A percentile compares a stretch with the other conserved stretches of the same genome.
phyloP scores from a whole-genome alignment of 2,329 filamentous ascomycete genomes.

The Tricladium varicosporioides region DNA sequence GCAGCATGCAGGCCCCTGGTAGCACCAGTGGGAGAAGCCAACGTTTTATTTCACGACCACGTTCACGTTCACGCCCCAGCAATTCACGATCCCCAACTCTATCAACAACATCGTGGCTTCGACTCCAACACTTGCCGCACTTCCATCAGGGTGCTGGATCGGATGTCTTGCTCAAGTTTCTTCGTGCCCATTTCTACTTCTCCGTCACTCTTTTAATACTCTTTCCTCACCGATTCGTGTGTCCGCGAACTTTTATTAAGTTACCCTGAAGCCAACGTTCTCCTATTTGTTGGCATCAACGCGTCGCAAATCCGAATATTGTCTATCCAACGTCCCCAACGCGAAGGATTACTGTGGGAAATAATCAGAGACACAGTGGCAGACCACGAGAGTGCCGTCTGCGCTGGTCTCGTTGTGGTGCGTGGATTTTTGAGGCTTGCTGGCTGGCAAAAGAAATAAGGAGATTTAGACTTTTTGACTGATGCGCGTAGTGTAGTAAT shows the following conservation, averaged over 20 bases:
- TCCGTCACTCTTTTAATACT: constrained; percentile 32
- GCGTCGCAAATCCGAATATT: constrained; percentile 9
- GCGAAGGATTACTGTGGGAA: constrained; percentile 13
- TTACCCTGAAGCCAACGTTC: background rate
- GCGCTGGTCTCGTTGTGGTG: constrained; percentile 52
- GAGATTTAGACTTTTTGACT: constrained; percentile 3
- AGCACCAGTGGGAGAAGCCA: background rate
- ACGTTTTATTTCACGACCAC: constrained; percentile 12
- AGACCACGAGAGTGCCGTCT: constrained; percentile 59
- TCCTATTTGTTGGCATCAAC: constrained; percentile 18
- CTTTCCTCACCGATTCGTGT: constrained; percentile 1
- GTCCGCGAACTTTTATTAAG: constrained; percentile 5
- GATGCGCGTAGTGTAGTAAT: constrained; percentile 21
- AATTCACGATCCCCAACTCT: constrained; percentile 1
- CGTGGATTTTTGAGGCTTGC: constrained; percentile 7
- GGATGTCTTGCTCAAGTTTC: constrained; percentile 17
- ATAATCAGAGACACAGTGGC: constrained; percentile 46
- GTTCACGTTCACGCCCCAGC: no score
- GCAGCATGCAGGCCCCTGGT: no score
- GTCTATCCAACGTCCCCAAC: no score
- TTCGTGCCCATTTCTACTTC: background rate
- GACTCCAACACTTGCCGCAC: constrained; percentile 9
- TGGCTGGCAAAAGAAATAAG: background rate
- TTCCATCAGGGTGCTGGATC: constrained; percentile 22
- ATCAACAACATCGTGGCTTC: constrained; percentile 2